Base-by-base conservation (phyloP, 257 asterid genomes). In the Nicotiana noctiflora region DNA sequence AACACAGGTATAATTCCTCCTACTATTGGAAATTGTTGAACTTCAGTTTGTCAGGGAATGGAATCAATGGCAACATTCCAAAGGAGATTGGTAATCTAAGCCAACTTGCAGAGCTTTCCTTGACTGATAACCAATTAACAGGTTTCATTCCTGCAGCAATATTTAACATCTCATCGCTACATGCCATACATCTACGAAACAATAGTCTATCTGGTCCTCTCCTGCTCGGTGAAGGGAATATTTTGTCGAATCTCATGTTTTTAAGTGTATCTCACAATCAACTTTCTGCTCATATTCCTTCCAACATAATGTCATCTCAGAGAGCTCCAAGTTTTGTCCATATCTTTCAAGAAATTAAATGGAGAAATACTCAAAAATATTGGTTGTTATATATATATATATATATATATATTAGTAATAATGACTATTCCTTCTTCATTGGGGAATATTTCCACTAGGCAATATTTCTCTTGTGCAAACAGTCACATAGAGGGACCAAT, bases 311-410 rank as follows among this genome's bases (percentile, higher is more conserved):
- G 86, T 78, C 79, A 81, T 31, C 77, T 80, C 70, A n/a, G 7
- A 13, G 37, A 56, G 62, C 82, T 84, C 21, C 46, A 29, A 25
- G 49, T 82, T 32, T 51, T 84, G 8, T 0, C 1, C 80, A 61
- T 86, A 9, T 82, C 86, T n/a, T 27, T 25, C 75, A 86, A 86
- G 79, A 75, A 40, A 19, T 21, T 86, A 13, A 81, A 79, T 2
- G 84, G 89, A 13, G 57, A 44, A 40, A 66, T 86, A 23, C 86
- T 87, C 19, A 19, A 46, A 37, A 81, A 84, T 55, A 81, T 86
- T n/a, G 89, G 79, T 21, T 83, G 86, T 82, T 84, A 62, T 79
- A 80, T 86, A n/a, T n/a, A n/a, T n/a, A n/a, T n/a, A n/a, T n/a
- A n/a, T n/a, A n/a, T n/a, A n/a, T n/a, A n/a, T 84, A 62, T 79